Evolutionary conservation across 2,329 filamentous ascomycete genomes (phyloP), one percentile per base, ranked within the genome.

Genomic region (Aspergillus ruber): DNA sequence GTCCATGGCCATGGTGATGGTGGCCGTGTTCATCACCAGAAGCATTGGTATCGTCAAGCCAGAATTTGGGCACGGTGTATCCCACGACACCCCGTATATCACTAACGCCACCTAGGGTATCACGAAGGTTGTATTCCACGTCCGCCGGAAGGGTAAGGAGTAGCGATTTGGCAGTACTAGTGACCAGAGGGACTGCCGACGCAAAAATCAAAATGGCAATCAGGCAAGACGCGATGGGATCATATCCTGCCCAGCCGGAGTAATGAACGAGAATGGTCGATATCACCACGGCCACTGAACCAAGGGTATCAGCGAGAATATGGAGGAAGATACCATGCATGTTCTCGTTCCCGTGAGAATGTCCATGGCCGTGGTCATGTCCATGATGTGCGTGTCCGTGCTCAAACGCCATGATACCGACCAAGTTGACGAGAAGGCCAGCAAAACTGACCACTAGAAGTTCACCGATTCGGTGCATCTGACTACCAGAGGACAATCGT

Each of bases 281-380:
- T 29, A 90, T 82, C 52, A 98, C 95, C 42, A 98, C 93, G 1
- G 93, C 93, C 1, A 90, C 86, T 46, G 90, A 96, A 21, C 93
- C 93, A 25, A 97, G 82, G 0, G 93, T 95, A 65, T 98, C 93
- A 5, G 93, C 93, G 23, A 97, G 77, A 44, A 98, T 88, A 62
- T 98, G 93, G 17, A 98, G 75, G 68, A 95, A 98, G 56, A 98
- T 97, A 10, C 93, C 93, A 58, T 93, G 82, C 90, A 98, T 96
- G 64, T 98, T 98, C 60, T 98, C 93, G 66, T 95, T 95, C 52
- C 89, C 86, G 60, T 90, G 86, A 17, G 62, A 63, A 50, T 73
- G 71, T 29, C 55, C 61, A 49, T 75, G 74, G 6, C 61, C 65
- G 49, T 81, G 79, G 21, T 63, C 68, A 47, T 74, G 70, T n/a